Percentiles rank a stretch among this genome's conserved stretches.
phyloP scores from a whole-genome alignment of 352 stramenopile genomes.

The Globisporangium paroecandrum region DNA sequence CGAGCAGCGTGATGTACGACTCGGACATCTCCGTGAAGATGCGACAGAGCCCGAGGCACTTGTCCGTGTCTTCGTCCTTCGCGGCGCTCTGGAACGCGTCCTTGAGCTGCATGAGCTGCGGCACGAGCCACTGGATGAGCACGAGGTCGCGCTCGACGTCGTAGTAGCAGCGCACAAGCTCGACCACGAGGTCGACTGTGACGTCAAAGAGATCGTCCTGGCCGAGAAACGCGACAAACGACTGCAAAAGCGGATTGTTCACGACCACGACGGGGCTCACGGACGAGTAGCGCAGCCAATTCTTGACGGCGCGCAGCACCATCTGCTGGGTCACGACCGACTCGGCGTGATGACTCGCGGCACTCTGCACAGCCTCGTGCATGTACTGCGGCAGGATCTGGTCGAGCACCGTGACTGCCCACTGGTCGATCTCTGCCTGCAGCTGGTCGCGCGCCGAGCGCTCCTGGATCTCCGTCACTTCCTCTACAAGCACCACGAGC shows the following conservation, averaged over 20 bases:
- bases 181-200: conserved; percentile 76
- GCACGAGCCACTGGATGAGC: conserved; percentile 77
- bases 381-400: conserved; percentile 72
- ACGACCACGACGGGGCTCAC: conserved; percentile 42
- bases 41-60: conserved; percentile 73
- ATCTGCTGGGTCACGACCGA: conserved; percentile 43
- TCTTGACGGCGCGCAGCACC: conserved; percentile 54
- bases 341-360: conserved; percentile 15
- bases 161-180: conserved; percentile 67
- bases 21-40: conserved; percentile 91
- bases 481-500: conserved; percentile 67
- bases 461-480: conserved; percentile 53
- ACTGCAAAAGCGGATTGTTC: conserved; percentile 67
- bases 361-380: conserved; percentile 43
- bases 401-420: conserved; percentile 55
- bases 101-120: conserved; percentile 66
- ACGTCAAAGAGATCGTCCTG: conserved; percentile 84
- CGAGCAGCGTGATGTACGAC: conserved; percentile 74
- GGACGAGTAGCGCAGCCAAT: conserved; percentile 60
- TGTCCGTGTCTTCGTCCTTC: conserved; percentile 65
- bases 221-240: conserved; percentile 53
- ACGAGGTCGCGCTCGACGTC: conserved; percentile 38
- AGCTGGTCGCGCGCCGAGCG: conserved; percentile 44
- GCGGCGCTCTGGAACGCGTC: conserved; percentile 47
- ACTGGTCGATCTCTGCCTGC: conserved; percentile 58